Conservation (phyloP, 192 early-diverging fungal species). For the Dissophora ornata region DNA sequence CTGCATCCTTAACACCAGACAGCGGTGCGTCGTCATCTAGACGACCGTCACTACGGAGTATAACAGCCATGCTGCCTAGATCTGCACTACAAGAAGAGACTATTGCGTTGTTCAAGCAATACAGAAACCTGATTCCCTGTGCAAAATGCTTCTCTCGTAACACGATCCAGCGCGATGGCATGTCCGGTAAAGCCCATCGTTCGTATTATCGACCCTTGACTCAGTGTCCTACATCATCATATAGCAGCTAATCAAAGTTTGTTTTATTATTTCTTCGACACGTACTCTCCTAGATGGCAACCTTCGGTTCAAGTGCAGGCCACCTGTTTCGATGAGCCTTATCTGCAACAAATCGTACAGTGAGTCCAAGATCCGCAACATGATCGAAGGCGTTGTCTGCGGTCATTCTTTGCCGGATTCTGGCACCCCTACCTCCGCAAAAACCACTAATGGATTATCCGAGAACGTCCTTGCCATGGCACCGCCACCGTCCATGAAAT, state of each 20-base stretch:
- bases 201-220: too few species aligned
- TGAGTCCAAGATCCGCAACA: slow-evolving; percentile 46
- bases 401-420: slow-evolving; percentile 27
- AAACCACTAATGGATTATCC: slow-evolving; percentile 2
- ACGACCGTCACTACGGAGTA: slow-evolving; percentile 25
- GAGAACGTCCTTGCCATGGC: slow-evolving; percentile 39
- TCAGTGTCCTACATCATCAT: neutral
- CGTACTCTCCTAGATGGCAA: slow-evolving; percentile 40
- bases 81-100: slow-evolving; percentile 42
- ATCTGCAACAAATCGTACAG: slow-evolving; percentile 44
- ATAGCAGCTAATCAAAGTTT: neutral
- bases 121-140: slow-evolving; percentile 30
- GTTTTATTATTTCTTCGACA: neutral
- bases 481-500: slow-evolving; percentile 11
- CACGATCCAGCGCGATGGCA: slow-evolving; percentile 47
- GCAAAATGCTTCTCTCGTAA: slow-evolving; percentile 44
- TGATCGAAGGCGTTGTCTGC: slow-evolving; percentile 43
- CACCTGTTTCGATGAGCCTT: slow-evolving; percentile 40
- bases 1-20: slow-evolving; percentile 14
- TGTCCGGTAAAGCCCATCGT: slow-evolving; percentile 27
- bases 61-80: slow-evolving; percentile 30
- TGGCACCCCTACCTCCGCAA: slow-evolving; percentile 15
- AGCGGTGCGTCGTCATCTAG: slow-evolving; percentile 22
- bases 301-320: slow-evolving; percentile 43
- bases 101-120: slow-evolving; percentile 41